Evolutionary conservation across 352 stramenopile species (phyloP), one percentile per base, ranked within the genome.

Genomic region (Phytopythium montanum): DNA sequence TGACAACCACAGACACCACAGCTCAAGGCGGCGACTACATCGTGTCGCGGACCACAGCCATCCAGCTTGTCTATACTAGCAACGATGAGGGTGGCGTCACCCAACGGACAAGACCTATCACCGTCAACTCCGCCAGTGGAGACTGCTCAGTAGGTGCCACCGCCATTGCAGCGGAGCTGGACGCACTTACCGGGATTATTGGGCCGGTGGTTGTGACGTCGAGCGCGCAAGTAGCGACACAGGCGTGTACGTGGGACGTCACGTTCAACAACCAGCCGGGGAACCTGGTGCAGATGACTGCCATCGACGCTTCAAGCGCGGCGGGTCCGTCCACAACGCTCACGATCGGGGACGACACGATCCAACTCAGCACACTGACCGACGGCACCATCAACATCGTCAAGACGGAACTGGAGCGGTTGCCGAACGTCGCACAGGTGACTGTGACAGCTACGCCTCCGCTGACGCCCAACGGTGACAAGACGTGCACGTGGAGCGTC

Each of bases 301-400:
- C 88, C 23, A 64, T 94, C n/a, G 61, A 75, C 4, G 61, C 81
- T 21, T 80, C 53, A 7, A 75, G 64, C 33, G 71, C 53, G 0
- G 66, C 66, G 14, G 60, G 67, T 5, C 67, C 87, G 9, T 70
- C 76, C 7, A 63, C 44, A 21, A 59, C 68, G 0, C 66, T 87
- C 26, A 85, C 62, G 8, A 72, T 92, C 34, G 85, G 79, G 18
- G 88, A 97, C 49, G 92, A 98, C 51, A 94, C 88, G 1, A 68
- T 97, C 19, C 73, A 77, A 5, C 66, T 97, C 48, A 78, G 61
- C 14, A 96, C 89, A 0, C 7, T 89, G 39, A 66, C 70, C 19
- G 79, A 96, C 34, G 92, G 92, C 2, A 75, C 86, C 9, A 88
- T 97, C 42, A 87, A 98, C 58, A 81, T 97, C n/a, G 94, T 99